A percentile compares a stretch with the other conserved stretches of the same genome.
Evolutionary conservation across 2,329 filamentous ascomycete genomes (phyloP).

Genomic region (Fusarium sp.): DNA sequence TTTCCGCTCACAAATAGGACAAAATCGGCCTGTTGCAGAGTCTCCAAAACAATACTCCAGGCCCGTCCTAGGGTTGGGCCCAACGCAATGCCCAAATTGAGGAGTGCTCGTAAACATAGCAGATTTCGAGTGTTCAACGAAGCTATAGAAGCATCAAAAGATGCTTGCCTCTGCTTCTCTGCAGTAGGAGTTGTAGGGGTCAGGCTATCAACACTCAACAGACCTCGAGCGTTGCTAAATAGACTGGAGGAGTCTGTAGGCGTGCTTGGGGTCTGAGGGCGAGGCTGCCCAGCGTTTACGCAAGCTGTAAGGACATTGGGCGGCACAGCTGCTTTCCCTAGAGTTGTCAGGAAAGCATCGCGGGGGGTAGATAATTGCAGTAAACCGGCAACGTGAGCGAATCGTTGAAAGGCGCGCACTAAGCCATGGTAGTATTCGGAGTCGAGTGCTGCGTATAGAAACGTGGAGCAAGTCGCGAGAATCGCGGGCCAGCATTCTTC

Average conservation of each 20-base stretch:
- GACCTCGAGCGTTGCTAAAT: conserved; percentile 78
- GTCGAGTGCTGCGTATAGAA: conserved; percentile 91
- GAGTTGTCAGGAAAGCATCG: conserved; percentile 93
- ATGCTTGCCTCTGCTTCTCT: conserved; percentile 74
- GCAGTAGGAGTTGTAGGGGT: conserved; percentile 69
- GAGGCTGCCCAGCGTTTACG: conserved; percentile 64
- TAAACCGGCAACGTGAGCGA: conserved; percentile 94
- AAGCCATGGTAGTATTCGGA: conserved; percentile 94
- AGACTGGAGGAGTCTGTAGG: conserved; percentile 69
- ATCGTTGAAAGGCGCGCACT: conserved; percentile 93
- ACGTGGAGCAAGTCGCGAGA: conserved; percentile 94
- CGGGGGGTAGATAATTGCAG: conserved; percentile 87
- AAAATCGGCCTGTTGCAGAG: conserved; percentile 92
- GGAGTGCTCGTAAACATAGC: conserved; percentile 87
- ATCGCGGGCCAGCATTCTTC: conserved; percentile 97
- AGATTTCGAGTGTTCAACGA: conserved; percentile 90
- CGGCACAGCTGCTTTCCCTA: conserved; percentile 94
- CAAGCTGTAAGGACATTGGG: conserved; percentile 80
- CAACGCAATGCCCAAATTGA: conserved; percentile 96
- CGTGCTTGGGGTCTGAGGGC: conserved; percentile 62
- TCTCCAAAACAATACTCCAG: conserved; percentile 94
- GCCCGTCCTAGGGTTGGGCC: conserved; percentile 88
- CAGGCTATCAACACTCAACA: conserved; percentile 82
- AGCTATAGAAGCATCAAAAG: conserved; percentile 67
- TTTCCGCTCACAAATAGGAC: conserved; percentile 80